phyloP scores from a whole-genome alignment of 495 filamentous ascomycete species.

The Lasiosphaeria ovina region DNA sequence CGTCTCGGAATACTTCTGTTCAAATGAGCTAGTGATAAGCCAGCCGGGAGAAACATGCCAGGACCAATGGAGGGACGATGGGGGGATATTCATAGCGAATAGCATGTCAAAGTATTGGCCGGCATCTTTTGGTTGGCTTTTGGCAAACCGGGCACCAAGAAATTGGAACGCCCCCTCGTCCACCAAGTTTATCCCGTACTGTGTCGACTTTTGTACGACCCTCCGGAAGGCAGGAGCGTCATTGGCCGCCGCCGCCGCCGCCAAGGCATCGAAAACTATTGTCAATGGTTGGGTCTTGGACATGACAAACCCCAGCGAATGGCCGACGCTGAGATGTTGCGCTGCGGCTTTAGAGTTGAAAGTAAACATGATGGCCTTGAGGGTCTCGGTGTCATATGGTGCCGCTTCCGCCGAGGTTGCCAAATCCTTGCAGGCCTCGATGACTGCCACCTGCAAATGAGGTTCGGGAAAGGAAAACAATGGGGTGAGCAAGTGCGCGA shows the following conservation, averaged over 20 bases:
- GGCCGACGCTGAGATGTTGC: neutral
- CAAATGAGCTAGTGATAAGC: neutral
- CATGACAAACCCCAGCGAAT: neutral
- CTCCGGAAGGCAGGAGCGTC: neutral
- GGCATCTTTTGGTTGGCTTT: neutral
- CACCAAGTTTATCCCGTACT: neutral
- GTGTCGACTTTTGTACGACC: neutral
- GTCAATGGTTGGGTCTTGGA: neutral
- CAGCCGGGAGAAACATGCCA: neutral
- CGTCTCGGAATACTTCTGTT: neutral
- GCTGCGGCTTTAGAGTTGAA: neutral
- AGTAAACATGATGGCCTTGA: neutral
- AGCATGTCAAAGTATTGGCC: neutral
- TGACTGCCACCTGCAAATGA: neutral
- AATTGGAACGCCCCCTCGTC: neutral
- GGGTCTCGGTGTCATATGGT: neutral
- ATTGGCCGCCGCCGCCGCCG: neutral
- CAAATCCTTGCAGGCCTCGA: neutral
- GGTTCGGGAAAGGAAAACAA: neutral
- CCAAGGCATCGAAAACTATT: neutral
- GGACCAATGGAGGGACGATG: neutral
- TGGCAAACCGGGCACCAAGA: neutral
- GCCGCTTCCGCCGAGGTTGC: neutral
- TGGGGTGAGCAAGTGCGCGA: neutral
- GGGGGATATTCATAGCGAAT: neutral